Base-by-base conservation (phyloP, 176 grass and related monocot species). In the Pontederia paniculata region DNA sequence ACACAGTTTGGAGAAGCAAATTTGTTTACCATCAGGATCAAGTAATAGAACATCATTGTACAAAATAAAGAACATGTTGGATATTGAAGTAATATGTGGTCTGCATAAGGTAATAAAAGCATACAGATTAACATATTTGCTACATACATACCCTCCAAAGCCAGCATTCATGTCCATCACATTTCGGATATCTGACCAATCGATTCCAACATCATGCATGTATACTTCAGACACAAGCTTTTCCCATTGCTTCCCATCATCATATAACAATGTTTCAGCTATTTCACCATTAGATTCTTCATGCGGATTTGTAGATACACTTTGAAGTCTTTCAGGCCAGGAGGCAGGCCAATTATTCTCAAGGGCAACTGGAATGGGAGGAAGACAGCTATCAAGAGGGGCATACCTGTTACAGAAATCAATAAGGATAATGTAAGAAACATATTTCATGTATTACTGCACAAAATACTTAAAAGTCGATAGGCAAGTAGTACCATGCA, bases 81-180 rank as follows among this genome's bases (percentile, higher is more conserved):
- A 31, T 31, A 31, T 1, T 31, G 25, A 31, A 2, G 25, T 31
- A 31, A 31, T 31, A 31, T 31, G 25, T 31, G 25, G 25, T n/a
- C n/a, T 50, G n/a, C 48, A 50, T 17, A 50, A 15, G 13, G 9
- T 23, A 25, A 13, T 25, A 5, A 15, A 55, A 23, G 53, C 11
- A 55, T 28, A 25, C 18, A 55, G 19, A 50, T 50, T 15, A 23
- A 18, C 0, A 1, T 12, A 20, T 12, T 23, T 12, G 13, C 22
- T 12, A 12, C 23, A 12, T 21, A 11, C 67, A 81, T 87, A 97
- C 93, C 86, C 93, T 79, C 83, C 93, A 79, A 74, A 90, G 55
- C 80, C 80, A 77, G 86, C 79, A 84, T 90, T 90, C 86, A 97
- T 84, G 49, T 90, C 93, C 77, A 97, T 90, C 48, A 96, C 79